Evolutionary conservation across 352 stramenopile genomes (phyloP), one percentile per base, ranked within the genome.

Genomic region (Poterioochromonas sp.): DNA sequence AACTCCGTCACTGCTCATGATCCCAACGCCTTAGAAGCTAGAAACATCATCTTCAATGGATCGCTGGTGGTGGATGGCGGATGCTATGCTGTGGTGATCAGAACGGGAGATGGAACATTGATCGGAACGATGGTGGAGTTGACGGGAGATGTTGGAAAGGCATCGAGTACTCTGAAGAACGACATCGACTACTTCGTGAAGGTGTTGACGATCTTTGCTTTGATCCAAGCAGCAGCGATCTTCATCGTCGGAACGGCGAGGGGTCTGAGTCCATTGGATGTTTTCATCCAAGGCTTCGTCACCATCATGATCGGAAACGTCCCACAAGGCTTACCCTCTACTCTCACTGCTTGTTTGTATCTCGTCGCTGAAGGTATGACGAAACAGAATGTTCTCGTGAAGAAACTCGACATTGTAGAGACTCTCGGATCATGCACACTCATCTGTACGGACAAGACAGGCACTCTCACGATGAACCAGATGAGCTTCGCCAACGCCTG

Each of bases 111-210:
- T 35, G 85, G 91, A 82, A 99, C 96, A 8, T 94, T 99, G 86
- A 99, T 99, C 78, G 96, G 96, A 35, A 98, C 98, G 86, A 97
- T 98, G 3, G 95, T 97, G 80, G 86, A 94, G 44, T 91, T 97
- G 69, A 89, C 98, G 78, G 87, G 91, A 68, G 89, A 90, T n/a
- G 90, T 97, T 11, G 92, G 97, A 79, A 88, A 90, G 53, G 87
- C 90, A 58, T 95, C 96, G 83, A 97, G 91, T 43, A 93, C 93
- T 39, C 84, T 97, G n/a, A 82, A 88, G 80, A 86, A 86, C 51
- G 91, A 93, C 62, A 98, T 99, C 58, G 58, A 68, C 15, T 39
- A 39, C n/a, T 65, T 65, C 54, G 54, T 65, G 8, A 65, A 65
- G n/a, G 26, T 65, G 3, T 32, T 65, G 54, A 65, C 54, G 8